Percentiles rank a stretch among this genome's conserved stretches.
Conservation (phyloP, 306 rosid genomes). For the Prunus mira region DNA sequence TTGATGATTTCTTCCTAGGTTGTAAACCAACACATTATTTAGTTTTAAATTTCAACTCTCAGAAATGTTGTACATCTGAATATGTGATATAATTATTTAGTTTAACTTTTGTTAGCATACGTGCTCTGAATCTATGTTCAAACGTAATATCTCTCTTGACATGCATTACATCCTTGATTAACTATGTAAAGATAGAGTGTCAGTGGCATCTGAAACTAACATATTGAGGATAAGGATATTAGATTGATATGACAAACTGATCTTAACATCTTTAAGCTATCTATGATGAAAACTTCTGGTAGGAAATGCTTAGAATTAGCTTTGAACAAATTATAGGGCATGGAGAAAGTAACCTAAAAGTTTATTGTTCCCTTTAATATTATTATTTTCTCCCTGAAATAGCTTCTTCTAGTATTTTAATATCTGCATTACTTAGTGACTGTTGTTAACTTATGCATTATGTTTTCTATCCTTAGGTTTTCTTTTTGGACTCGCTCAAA, state of each 20-base stretch:
- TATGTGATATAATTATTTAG: not conserved
- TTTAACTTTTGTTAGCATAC: not conserved
- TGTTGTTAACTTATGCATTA: conserved; percentile 16
- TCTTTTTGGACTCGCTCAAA: conserved; percentile 70
- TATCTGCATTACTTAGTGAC: not conserved
- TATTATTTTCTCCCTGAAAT: not conserved
- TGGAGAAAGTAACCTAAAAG: not conserved
- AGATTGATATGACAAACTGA: not conserved
- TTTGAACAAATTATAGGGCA: not conserved
- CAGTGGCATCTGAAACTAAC: not conserved
- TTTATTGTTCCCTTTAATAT: not conserved
- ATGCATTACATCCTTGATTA: not conserved
- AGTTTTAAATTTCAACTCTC: not conserved
- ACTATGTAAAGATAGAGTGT: not conserved
- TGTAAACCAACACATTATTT: not conserved
- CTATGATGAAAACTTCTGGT: not conserved
- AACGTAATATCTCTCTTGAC: not conserved
- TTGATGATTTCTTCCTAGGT: not conserved
- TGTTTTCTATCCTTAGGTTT: conserved; percentile 53
- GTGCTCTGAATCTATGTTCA: not conserved
- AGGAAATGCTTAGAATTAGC: not conserved
- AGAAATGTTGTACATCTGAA: not conserved
- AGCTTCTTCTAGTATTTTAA: not conserved
- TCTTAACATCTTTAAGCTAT: not conserved
- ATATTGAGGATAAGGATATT: not conserved